A percentile compares a stretch with the other conserved stretches of the same genome.
Conservation (phyloP, 2,329 filamentous ascomycete species). For the Fusarium brevicatenulatum region DNA sequence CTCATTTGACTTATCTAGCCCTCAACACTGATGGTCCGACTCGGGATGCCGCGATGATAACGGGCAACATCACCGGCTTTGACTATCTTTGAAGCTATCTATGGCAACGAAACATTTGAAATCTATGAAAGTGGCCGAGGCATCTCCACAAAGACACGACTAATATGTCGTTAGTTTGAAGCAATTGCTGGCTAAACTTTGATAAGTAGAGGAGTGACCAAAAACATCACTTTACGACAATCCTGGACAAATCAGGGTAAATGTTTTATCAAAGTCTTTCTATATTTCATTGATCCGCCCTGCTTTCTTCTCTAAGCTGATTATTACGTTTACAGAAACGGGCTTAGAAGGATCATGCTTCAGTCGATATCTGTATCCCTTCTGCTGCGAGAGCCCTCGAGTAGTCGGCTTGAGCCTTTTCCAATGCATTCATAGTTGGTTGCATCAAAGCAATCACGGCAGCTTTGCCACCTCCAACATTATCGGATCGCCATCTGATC, state of each 20-base stretch:
- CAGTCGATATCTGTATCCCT: slow-evolving; percentile 59
- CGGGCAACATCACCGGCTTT: neutral
- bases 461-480: slow-evolving; percentile 77
- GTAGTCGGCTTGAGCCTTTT: slow-evolving; percentile 77
- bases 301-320: neutral
- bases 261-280: neutral
- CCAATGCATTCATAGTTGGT: slow-evolving; percentile 76
- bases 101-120: neutral
- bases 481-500: slow-evolving; percentile 73
- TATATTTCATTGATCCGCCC: neutral
- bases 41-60: neutral
- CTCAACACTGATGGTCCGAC: neutral
- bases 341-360: slow-evolving; percentile 40
- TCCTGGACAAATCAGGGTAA: neutral
- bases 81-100: neutral
- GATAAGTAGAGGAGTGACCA: neutral
- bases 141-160: neutral
- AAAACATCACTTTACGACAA: neutral
- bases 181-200: neutral
- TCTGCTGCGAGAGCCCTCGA: slow-evolving; percentile 75
- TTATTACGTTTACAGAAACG: neutral
- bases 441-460: slow-evolving; percentile 81
- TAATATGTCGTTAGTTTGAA: neutral
- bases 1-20: neutral
- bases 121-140: neutral